Percentiles rank a stretch among this genome's conserved stretches.
These are phyloP conservation scores for Stenocarpella maydis DNA, from an alignment of 2,329 filamentous ascomycete genomes.

Conservation along the genomic window DNA sequence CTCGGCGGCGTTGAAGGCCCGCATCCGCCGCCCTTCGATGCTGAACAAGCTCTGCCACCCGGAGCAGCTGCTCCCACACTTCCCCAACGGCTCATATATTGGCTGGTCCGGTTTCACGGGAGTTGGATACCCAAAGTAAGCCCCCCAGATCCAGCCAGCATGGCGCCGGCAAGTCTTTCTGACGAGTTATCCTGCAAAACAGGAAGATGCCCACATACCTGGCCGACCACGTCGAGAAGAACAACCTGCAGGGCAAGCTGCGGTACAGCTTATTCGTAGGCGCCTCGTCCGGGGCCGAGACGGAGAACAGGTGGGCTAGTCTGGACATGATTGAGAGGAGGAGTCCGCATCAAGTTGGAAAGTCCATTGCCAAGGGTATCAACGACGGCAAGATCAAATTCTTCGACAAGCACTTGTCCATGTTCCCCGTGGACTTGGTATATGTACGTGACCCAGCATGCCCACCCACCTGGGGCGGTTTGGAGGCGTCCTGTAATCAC, in stretches of 20 bases:
- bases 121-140: slow-evolving; percentile 86
- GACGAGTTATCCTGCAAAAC: slow-evolving; percentile 26
- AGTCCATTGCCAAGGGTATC: slow-evolving; percentile 89
- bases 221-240: slow-evolving; percentile 89
- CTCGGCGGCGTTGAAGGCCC: slow-evolving; percentile 78
- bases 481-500: too few relatives aligned
- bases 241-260: slow-evolving; percentile 82
- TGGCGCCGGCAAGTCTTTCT: not conserved
- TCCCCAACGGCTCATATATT: slow-evolving; percentile 85
- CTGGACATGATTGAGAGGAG: slow-evolving; percentile 91
- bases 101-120: slow-evolving; percentile 94
- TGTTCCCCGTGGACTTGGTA: slow-evolving; percentile 88
- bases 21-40: slow-evolving; percentile 78
- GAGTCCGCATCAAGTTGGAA: slow-evolving; percentile 87
- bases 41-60: slow-evolving; percentile 82
- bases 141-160: not conserved
- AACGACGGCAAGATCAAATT: slow-evolving; percentile 90
- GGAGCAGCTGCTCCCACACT: slow-evolving; percentile 81
- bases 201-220: slow-evolving; percentile 86
- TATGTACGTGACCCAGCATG: slow-evolving; percentile 60
- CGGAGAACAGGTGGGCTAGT: slow-evolving; percentile 89
- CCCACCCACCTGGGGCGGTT: not conserved
- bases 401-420: slow-evolving; percentile 92
- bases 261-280: slow-evolving; percentile 90
- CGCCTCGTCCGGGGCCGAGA: slow-evolving; percentile 88